Percentiles rank a stretch among this genome's conserved stretches.
These are phyloP conservation scores for Stereocaulon alpinum DNA, from an alignment of 495 filamentous ascomycete genomes.

Conservation along the genomic window DNA sequence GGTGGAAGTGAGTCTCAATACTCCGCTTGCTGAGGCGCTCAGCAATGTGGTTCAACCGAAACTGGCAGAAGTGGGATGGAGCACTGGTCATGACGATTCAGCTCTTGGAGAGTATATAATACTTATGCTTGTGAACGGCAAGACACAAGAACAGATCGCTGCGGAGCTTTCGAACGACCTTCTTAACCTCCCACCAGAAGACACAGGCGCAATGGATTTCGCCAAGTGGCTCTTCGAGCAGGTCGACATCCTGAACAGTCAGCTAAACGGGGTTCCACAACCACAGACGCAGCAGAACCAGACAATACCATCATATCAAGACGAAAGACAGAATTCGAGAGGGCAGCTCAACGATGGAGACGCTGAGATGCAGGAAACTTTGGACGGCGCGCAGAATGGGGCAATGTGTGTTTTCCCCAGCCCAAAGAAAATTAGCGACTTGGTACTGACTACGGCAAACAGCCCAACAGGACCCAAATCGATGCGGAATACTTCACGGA, in stretches of 20 bases:
- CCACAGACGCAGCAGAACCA: conserved; percentile 25
- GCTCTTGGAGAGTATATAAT: conserved; percentile 92
- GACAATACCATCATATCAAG: conserved; percentile 30
- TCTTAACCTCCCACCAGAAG: conserved; percentile 70
- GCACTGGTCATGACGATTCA: conserved; percentile 64
- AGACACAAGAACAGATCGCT: conserved; percentile 79
- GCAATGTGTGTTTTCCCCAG: conserved; percentile 52
- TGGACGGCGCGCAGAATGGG: conserved; percentile 35
- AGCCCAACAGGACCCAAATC: conserved; percentile 93
- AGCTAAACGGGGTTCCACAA: conserved; percentile 42
- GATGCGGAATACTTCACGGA: conserved; percentile 64
- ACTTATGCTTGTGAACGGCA: conserved; percentile 90
- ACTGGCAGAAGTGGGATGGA: conserved; percentile 90
- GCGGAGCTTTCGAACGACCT: conserved; percentile 83
- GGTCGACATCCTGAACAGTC: conserved; percentile 53
- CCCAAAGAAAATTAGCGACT: background rate
- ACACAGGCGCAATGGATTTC: conserved; percentile 73
- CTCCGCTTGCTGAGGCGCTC: conserved; percentile 73
- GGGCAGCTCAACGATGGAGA: conserved; percentile 27
- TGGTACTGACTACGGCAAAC: conserved; percentile 18
- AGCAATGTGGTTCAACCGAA: conserved; percentile 78
- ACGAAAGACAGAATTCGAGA: conserved; percentile 22
- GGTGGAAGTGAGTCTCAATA: conserved; percentile 58
- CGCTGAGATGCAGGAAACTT: conserved; percentile 59
- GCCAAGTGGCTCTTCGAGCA: conserved; percentile 86